Evolutionary conservation across 2,329 filamentous ascomycete species (phyloP).

Genomic region (Pseudogymnoascus sp.): DNA sequence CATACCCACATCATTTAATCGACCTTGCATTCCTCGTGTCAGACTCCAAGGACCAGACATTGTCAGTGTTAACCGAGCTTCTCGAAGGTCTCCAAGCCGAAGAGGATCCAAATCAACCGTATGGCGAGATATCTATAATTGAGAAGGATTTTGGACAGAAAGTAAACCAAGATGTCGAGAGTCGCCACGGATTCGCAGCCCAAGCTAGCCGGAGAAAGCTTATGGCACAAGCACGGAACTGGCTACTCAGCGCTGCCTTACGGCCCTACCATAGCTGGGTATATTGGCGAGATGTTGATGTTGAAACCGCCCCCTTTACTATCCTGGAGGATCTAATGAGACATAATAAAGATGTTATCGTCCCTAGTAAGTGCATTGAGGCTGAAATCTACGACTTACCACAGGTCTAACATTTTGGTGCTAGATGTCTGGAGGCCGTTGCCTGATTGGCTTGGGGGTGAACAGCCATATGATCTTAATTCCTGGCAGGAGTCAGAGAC

Average conservation of each 20-base stretch:
- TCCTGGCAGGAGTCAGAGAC: constrained; percentile 99
- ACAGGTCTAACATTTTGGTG: constrained; percentile 22
- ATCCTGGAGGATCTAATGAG: constrained; percentile 97
- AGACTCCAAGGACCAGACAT: constrained; percentile 88
- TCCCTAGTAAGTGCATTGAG: constrained; percentile 67
- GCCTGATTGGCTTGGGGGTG: constrained; percentile 95
- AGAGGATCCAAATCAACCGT: constrained; percentile 70
- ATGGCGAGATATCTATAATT: constrained; percentile 94
- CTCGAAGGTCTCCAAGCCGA: constrained; percentile 74
- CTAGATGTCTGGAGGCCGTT: constrained; percentile 95
- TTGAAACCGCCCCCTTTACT: constrained; percentile 92
- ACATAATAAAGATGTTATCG: constrained; percentile 97
- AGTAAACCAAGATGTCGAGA: constrained; percentile 96
- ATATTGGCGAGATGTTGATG: constrained; percentile 98
- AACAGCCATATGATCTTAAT: constrained; percentile 96
- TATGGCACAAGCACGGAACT: constrained; percentile 97
- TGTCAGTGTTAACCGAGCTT: constrained; percentile 65
- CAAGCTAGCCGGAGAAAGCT: constrained; percentile 89
- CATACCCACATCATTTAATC: constrained; percentile 92
- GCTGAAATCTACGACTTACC: constrained; percentile 12
- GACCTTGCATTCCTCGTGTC: constrained; percentile 95
- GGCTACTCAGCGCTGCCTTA: constrained; percentile 86
- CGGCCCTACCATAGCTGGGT: constrained; percentile 97
- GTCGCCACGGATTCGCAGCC: constrained; percentile 91
- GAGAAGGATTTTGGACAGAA: constrained; percentile 99